Percentiles rank a stretch among this genome's conserved stretches.
Evolutionary conservation across 2,329 filamentous ascomycete genomes (phyloP).

Genomic region (Sclerotinia spermophila): DNA sequence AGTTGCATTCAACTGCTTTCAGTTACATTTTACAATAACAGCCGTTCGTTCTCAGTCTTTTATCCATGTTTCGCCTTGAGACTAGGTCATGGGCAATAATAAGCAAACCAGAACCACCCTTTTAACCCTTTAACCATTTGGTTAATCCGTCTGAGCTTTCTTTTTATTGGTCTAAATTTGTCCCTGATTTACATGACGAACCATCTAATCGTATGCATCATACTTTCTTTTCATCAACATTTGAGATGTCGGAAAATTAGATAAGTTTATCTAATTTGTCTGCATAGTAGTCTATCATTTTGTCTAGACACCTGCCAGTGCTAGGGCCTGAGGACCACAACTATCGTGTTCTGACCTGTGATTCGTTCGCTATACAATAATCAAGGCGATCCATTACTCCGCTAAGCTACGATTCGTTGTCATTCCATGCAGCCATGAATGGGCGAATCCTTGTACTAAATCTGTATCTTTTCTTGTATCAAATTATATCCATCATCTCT

Average conservation of each 20-base stretch:
- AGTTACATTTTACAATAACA: conserved; percentile 13
- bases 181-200: background rate
- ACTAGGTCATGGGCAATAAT: conserved; percentile 13
- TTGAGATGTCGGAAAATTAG: background rate
- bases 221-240: background rate
- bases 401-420: conserved; percentile 15
- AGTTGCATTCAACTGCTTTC: conserved; percentile 6
- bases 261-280: conserved; percentile 11
- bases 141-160: background rate
- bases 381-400: conserved; percentile 17
- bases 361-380: conserved; percentile 7
- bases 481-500: conserved; percentile 6
- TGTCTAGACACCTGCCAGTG: conserved; percentile 5
- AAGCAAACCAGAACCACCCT: conserved; percentile 3
- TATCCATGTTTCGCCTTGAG: conserved; percentile 7
- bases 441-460: conserved; percentile 11
- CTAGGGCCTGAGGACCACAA: background rate
- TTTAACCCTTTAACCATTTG: conserved; percentile 4
- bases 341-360: background rate
- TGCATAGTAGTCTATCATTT: background rate
- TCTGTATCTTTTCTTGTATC: conserved; percentile 1
- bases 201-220: background rate
- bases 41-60: conserved; percentile 8
- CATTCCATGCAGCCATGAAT: conserved; percentile 13
- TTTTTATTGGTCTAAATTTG: background rate